Evolutionary conservation across 1,139 yeast genomes (phyloP), one percentile per base, ranked within the genome.

Genomic region (Yamadazyma jaroonii): DNA sequence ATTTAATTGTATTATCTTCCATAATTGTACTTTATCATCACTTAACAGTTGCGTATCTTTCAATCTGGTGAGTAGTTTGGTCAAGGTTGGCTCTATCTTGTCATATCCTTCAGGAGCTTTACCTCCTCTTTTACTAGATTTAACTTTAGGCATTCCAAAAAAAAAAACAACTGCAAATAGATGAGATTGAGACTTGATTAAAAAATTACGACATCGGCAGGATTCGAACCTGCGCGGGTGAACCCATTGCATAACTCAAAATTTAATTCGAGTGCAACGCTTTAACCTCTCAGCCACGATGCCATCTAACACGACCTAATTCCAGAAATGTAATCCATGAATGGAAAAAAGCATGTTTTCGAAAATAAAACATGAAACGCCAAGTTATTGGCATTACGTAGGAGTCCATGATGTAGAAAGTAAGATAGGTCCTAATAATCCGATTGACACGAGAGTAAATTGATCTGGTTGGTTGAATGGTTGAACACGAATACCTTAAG

Each of bases 161-260:
- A 17, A 21, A 11, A 8, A 25, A 28, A 27, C 11, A 20, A 33
- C 20, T 17, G 32, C 28, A 33, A 37, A 26, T 35, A 14, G n/a
- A 17, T 22, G 21, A n/a, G 32, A 29, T 14, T 29, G 31, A 29
- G 31, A 29, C 10, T 12, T 14, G 14, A 12, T 12, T 6, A 31
- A 59, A 57, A 42, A 45, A 58, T 58, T 56, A 45, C 87, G 87
- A 79, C 86, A 80, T 79, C 84, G 74, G 85, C 87, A 80, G 87
- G 87, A 81, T 79, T 81, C 82, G 87, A 81, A 81, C 88, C 87
- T 81, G 85, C 86, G 88, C 85, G 85, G 87, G 85, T 77, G 73
- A 72, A 75, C 82, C 85, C 88, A 84, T 80, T 74, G 79, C 80
- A 66, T 61, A 66, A 56, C 72, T 56, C 64, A 48, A 41, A 46